phyloP scores from a whole-genome alignment of 2,329 filamentous ascomycete species.

The Scleromitrula shiraiana region DNA sequence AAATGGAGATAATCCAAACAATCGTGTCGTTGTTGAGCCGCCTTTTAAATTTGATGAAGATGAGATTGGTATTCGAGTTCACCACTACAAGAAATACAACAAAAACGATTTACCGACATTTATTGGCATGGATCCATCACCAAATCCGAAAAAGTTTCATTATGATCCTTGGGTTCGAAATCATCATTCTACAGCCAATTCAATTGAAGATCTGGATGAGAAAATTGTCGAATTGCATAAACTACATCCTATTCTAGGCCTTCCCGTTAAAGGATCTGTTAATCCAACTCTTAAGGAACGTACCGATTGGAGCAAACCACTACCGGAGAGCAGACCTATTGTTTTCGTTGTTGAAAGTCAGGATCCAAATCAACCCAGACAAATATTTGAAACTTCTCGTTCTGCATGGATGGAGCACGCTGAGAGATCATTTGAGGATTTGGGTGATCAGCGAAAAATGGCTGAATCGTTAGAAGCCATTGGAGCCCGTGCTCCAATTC shows the following conservation, averaged over 20 bases:
- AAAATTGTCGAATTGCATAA: conserved; percentile 17
- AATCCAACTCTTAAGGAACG: conserved; percentile 16
- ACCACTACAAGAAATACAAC: conserved; percentile 18
- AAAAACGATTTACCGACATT: conserved; percentile 19
- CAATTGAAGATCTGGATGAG: conserved; percentile 24
- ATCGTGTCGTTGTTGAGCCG: conserved; percentile 20
- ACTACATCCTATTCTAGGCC: conserved; percentile 23
- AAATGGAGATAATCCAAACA: conserved; percentile 20
- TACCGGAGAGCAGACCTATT: conserved; percentile 6
- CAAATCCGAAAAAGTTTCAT: conserved; percentile 24
- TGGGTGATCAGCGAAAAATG: conserved; percentile 7
- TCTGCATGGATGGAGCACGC: conserved; percentile 14
- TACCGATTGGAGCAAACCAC: conserved; percentile 9
- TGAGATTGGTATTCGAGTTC: conserved; percentile 27
- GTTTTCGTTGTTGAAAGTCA: conserved; percentile 3
- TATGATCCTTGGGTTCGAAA: conserved; percentile 23
- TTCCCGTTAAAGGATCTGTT: conserved; percentile 17
- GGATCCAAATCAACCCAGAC: conserved; percentile 3
- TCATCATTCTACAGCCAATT: conserved; percentile 24
- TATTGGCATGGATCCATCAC: conserved; percentile 21
- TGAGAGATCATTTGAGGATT: conserved; percentile 7
- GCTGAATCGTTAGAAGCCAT: conserved; percentile 6
- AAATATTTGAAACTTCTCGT: conserved; percentile 13
- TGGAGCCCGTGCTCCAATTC: conserved; percentile 6
- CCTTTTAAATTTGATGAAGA: conserved; percentile 22